A percentile compares a stretch with the other conserved stretches of the same genome.
Conservation (phyloP, 2,329 filamentous ascomycete species). For the Pseudogymnoascus sp. region DNA sequence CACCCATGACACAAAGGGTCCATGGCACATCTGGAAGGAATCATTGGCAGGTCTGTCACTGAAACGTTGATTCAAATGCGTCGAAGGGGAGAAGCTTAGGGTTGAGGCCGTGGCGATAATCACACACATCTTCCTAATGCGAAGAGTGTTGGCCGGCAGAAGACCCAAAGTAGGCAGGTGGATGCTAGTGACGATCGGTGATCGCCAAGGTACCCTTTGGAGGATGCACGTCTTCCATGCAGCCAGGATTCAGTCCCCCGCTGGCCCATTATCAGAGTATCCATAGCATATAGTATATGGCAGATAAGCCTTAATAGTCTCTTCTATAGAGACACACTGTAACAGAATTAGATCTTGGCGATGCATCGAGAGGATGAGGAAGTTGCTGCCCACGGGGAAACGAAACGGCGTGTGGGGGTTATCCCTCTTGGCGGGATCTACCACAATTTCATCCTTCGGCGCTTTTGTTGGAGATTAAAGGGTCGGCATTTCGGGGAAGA, state of each 20-base stretch:
- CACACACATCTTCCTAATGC: not conserved
- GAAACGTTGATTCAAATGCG: not conserved
- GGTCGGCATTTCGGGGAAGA: not conserved
- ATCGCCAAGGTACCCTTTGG: not conserved
- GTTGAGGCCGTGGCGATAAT: not conserved
- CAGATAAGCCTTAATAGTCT: not conserved
- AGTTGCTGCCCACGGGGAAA: not conserved
- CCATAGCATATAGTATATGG: not conserved
- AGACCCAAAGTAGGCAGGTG: conserved; percentile 1
- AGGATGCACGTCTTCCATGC: not conserved
- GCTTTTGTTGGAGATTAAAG: not conserved
- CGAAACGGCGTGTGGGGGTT: not conserved
- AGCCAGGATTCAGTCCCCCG: not conserved
- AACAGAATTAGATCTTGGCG: not conserved
- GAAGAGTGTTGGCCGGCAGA: not conserved
- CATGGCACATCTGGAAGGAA: not conserved
- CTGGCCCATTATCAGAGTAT: not conserved
- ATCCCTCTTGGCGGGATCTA: not conserved
- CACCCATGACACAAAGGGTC: not conserved
- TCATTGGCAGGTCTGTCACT: not conserved
- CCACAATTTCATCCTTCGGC: not conserved
- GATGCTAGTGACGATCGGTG: not conserved
- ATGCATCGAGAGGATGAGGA: not conserved
- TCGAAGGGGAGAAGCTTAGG: not conserved
- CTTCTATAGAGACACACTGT: not conserved